Evolutionary conservation across 2,329 filamentous ascomycete genomes (phyloP).

Genomic region (Aaosphaeria pasadenensis): DNA sequence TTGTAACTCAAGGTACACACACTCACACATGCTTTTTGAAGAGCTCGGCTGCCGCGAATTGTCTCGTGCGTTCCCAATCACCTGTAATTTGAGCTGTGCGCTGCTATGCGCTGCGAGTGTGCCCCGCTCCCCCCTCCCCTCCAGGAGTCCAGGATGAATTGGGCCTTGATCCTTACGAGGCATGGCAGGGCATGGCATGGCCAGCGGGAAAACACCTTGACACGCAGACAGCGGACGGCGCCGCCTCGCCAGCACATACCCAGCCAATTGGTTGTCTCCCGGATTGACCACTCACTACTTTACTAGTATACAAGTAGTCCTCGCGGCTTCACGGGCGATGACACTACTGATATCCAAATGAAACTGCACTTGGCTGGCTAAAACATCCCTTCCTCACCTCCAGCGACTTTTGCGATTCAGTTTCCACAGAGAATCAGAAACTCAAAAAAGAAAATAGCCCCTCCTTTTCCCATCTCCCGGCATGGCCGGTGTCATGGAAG

Average conservation of each 20-base stretch:
- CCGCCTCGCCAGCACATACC: not conserved
- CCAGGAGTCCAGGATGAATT: conserved; percentile 5
- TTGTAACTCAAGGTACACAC: too few relatives aligned
- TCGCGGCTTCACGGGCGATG: too few relatives aligned
- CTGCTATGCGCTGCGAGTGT: conserved; percentile 8
- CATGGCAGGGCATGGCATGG: conserved; percentile 2
- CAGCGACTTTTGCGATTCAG: not conserved
- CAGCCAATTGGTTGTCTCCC: too few relatives aligned
- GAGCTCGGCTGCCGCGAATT: too few relatives aligned
- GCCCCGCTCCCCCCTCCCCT: conserved; percentile 8
- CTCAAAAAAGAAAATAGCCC: not conserved
- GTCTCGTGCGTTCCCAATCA: not conserved
- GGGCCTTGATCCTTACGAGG: conserved; percentile 7
- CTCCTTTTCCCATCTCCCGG: not conserved
- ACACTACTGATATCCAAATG: too few relatives aligned
- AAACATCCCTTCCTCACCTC: not conserved
- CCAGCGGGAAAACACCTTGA: conserved; percentile 9
- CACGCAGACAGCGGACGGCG: conserved; percentile 2
- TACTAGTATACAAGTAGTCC: too few relatives aligned
- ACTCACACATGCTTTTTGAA: too few relatives aligned
- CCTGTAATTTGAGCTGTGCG: conserved; percentile 7
- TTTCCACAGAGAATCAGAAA: not conserved
- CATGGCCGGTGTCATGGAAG: conserved; percentile 3
- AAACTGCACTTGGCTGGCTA: not conserved
- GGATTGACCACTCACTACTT: too few relatives aligned